Percentiles rank a stretch among this genome's conserved stretches.
These are phyloP conservation scores for Xerocomus tenax DNA, from an alignment of 1,284 basidiomycete genomes.

Conservation along the genomic window DNA sequence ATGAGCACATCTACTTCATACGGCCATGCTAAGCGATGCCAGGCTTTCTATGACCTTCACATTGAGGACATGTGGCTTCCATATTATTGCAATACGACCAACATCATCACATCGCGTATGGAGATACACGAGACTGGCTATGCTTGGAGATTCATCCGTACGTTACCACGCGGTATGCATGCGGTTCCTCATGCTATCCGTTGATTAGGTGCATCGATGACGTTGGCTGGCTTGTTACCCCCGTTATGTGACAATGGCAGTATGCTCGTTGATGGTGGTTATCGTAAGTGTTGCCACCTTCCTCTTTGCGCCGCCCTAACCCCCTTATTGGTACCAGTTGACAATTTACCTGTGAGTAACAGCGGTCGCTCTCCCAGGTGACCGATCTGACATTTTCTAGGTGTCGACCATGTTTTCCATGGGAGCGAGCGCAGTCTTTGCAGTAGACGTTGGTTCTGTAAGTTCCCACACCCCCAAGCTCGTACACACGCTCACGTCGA, in stretches of 20 bases:
- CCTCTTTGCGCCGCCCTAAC: conserved; percentile 1
- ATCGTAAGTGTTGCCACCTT: conserved; percentile 47
- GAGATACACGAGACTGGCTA: conserved; percentile 96
- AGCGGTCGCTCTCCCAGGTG: not conserved
- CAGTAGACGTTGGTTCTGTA: conserved; percentile 89
- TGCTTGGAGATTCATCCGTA: conserved; percentile 83
- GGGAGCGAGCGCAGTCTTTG: conserved; percentile 90
- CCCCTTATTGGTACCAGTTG: conserved; percentile 45
- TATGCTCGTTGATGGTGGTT: conserved; percentile 91
- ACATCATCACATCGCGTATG: conserved; percentile 94
- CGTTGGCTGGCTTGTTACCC: conserved; percentile 88
- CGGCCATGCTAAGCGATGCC: conserved; percentile 7
- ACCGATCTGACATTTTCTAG: conserved; percentile 29
- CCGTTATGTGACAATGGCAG: conserved; percentile 92
- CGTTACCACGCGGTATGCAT: conserved; percentile 21
- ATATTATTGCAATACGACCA: conserved; percentile 98
- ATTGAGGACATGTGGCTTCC: conserved; percentile 99
- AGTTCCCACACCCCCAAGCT: conserved; percentile 23
- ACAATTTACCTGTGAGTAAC: conserved; percentile 73
- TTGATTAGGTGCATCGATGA: conserved; percentile 84
- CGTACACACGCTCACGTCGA: not conserved
- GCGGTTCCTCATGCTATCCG: not conserved
- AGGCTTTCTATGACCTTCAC: conserved; percentile 87
- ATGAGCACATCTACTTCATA: not conserved
- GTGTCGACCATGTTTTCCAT: conserved; percentile 87